Conservation (phyloP, 371 early-diverging fungal genomes). For the Umbelopsis sp. region DNA sequence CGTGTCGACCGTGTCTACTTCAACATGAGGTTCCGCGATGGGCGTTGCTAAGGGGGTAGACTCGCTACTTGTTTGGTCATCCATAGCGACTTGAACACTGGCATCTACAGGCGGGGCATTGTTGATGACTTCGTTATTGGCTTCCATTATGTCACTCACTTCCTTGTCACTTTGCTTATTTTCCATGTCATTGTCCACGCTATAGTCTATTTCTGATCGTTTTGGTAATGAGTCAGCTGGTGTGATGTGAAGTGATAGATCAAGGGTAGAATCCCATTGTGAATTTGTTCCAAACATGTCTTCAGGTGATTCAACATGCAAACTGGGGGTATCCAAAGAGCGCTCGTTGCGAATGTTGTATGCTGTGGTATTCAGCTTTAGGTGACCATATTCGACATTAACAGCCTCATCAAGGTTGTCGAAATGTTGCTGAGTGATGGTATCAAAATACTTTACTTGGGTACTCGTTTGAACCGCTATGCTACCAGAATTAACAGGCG, state of each 20-base stretch:
- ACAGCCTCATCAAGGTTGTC: neutral
- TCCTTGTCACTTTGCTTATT: neutral
- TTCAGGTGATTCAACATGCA: neutral
- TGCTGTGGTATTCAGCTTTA: neutral
- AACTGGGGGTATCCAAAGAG: neutral
- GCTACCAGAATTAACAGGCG: neutral
- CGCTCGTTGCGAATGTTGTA: neutral
- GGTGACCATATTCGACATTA: neutral
- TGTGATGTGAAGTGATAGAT: neutral
- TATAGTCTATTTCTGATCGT: neutral
- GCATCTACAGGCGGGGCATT: neutral
- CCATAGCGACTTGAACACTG: neutral
- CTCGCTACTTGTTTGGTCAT: too few species aligned
- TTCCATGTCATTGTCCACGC: neutral
- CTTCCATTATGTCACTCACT: neutral
- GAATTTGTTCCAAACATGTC: neutral
- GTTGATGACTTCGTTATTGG: too few species aligned
- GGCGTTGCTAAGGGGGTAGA: too few species aligned
- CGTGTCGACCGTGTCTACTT: neutral
- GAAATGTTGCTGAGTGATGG: neutral
- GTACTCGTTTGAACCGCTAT: neutral
- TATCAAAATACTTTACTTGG: neutral
- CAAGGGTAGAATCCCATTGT: neutral
- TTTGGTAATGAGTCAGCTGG: too few species aligned
- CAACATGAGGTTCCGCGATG: too few species aligned